These are phyloP conservation scores for Astraeus odoratus DNA, from an alignment of 768 basidiomycete genomes.

Conservation along the genomic window DNA sequence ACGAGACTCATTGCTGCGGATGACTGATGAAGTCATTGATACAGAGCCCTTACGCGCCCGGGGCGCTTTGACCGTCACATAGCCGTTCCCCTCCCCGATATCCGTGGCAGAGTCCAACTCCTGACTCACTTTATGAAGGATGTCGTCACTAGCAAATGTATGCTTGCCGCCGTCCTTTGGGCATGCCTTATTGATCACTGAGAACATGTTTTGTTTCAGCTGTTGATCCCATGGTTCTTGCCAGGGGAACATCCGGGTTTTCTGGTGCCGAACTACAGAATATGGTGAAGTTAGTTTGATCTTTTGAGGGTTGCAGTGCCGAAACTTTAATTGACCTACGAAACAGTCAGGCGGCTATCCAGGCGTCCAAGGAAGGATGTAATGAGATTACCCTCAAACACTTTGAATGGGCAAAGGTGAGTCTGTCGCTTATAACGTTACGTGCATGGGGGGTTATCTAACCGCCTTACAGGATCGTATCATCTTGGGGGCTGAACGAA, in stretches of 20 bases:
- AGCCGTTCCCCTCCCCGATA: constrained; percentile 89
- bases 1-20: constrained; percentile 1
- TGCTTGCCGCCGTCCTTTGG: constrained; percentile 6
- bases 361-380: constrained; percentile 82
- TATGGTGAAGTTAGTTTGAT: constrained; percentile 80
- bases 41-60: constrained; percentile 87
- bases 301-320: background rate
- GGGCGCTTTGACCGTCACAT: constrained; percentile 95
- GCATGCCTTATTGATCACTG: background rate
- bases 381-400: constrained; percentile 68
- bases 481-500: constrained; percentile 93
- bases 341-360: constrained; percentile 80
- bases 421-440: background rate
- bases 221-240: constrained; percentile 82
- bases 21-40: constrained; percentile 9
- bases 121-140: constrained; percentile 85
- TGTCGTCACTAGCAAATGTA: constrained; percentile 57
- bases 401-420: constrained; percentile 96
- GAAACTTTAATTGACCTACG: constrained; percentile 1
- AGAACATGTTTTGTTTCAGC: constrained; percentile 31
- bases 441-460: background rate
- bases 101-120: constrained; percentile 91
- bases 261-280: constrained; percentile 97
- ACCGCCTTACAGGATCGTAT: constrained; percentile 67
- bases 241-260: constrained; percentile 92